Conservation (phyloP, 2,329 filamentous ascomycete genomes). For the Incumbomyces delicatus region DNA sequence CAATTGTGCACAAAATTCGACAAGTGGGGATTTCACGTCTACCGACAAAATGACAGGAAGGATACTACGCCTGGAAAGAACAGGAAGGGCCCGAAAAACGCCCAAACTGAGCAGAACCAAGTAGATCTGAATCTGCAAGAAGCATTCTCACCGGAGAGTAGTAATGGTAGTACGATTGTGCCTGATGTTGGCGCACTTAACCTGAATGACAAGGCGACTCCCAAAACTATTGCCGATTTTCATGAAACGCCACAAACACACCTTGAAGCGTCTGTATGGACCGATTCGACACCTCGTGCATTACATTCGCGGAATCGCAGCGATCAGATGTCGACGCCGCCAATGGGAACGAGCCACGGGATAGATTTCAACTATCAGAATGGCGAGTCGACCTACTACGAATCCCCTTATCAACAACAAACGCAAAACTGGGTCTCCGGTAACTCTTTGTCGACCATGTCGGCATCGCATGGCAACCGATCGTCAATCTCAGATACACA, state of each 20-base stretch:
- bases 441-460: not conserved
- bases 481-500: slow-evolving; percentile 2
- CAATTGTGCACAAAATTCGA: slow-evolving; percentile 7
- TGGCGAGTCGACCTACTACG: not conserved
- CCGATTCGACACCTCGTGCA: slow-evolving; percentile 1
- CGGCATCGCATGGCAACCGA: slow-evolving; percentile 1
- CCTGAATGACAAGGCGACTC: slow-evolving; percentile 4
- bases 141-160: slow-evolving; percentile 5
- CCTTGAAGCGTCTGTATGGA: not conserved
- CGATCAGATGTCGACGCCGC: slow-evolving; percentile 1
- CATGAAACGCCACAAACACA: slow-evolving; percentile 1
- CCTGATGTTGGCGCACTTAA: slow-evolving; percentile 1
- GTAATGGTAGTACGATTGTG: slow-evolving; percentile 5
- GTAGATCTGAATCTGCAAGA: not conserved
- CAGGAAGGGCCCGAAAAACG: not conserved
- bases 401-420: not conserved
- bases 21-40: slow-evolving; percentile 7
- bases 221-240: not conserved
- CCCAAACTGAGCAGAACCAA: not conserved
- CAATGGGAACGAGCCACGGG: not conserved
- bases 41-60: slow-evolving; percentile 4
- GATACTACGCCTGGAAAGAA: not conserved
- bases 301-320: not conserved
- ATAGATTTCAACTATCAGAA: not conserved
- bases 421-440: not conserved